A percentile compares a stretch with the other conserved stretches of the same genome.
These are phyloP conservation scores for Botrytis hyacinthi DNA, from an alignment of 2,329 filamentous ascomycete genomes.

Conservation along the genomic window DNA sequence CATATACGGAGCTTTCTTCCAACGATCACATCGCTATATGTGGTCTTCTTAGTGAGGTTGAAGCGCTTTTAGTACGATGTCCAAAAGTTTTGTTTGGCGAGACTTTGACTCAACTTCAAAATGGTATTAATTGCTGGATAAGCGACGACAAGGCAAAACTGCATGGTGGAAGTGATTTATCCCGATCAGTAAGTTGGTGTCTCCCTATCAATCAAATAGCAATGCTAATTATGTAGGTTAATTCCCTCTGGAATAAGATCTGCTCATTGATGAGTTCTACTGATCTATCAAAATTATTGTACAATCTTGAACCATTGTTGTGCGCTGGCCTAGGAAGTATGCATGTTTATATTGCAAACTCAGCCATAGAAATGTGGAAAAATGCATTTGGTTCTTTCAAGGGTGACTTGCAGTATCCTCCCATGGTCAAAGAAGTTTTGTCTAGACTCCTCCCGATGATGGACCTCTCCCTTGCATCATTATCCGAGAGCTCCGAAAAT, in stretches of 20 bases:
- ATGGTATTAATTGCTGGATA: conserved; percentile 62
- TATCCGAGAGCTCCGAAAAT: conserved; percentile 41
- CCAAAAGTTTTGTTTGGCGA: conserved; percentile 41
- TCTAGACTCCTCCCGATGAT: conserved; percentile 56
- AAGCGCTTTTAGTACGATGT: conserved; percentile 42
- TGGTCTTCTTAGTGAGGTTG: conserved; percentile 48
- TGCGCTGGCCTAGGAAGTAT: conserved; percentile 57
- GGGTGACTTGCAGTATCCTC: conserved; percentile 59
- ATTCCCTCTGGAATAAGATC: conserved; percentile 51
- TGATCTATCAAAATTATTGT: conserved; percentile 47
- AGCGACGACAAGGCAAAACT: conserved; percentile 52
- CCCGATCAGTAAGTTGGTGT: conserved; percentile 46
- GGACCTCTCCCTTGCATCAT: conserved; percentile 49
- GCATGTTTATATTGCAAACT: conserved; percentile 54
- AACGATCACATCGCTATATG: conserved; percentile 46
- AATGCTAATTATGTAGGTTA: conserved; percentile 45
- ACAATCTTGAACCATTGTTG: conserved; percentile 53
- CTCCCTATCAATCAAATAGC: conserved; percentile 11
- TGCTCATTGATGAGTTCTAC: conserved; percentile 39
- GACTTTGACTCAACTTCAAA: conserved; percentile 55
- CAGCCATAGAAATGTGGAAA: conserved; percentile 66
- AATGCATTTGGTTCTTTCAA: conserved; percentile 60
- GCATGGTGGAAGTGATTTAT: conserved; percentile 43
- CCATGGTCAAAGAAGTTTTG: conserved; percentile 60
- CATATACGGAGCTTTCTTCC: conserved; percentile 48